Percentiles rank a stretch among this genome's conserved stretches.
These are phyloP conservation scores for Umbelopsis ramanniana DNA, from an alignment of 192 early-diverging fungal species.

Conservation along the genomic window DNA sequence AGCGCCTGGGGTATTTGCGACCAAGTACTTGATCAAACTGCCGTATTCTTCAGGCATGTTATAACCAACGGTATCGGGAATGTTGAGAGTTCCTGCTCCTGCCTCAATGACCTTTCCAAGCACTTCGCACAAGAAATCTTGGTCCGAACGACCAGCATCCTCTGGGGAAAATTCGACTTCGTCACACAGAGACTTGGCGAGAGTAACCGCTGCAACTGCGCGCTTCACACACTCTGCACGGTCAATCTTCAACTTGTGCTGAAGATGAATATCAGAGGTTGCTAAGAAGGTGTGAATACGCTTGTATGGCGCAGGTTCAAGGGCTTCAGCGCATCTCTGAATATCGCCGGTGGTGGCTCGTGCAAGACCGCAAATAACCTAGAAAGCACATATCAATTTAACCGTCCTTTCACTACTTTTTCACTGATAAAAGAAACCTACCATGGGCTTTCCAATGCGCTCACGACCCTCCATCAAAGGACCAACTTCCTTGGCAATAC, in stretches of 20 bases:
- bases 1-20: slow-evolving; percentile 34
- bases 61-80: slow-evolving; percentile 98
- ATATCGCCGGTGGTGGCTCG: slow-evolving; percentile 87
- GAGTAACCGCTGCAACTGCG: slow-evolving; percentile 78
- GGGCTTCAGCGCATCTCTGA: slow-evolving; percentile 86
- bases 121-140: slow-evolving; percentile 84
- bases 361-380: slow-evolving; percentile 82
- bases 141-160: slow-evolving; percentile 91
- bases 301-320: slow-evolving; percentile 83
- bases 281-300: slow-evolving; percentile 97
- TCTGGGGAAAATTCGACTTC: slow-evolving; percentile 97
- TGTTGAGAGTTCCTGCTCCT: slow-evolving; percentile 95
- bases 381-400: background rate
- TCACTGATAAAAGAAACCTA: background rate
- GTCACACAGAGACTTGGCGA: slow-evolving; percentile 77
- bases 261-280: slow-evolving; percentile 94
- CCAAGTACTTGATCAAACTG: slow-evolving; percentile 80
- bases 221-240: slow-evolving; percentile 86
- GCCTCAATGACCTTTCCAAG: slow-evolving; percentile 83
- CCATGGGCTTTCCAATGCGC: slow-evolving; percentile 76
- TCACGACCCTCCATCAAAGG: slow-evolving; percentile 80
- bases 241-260: slow-evolving; percentile 91
- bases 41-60: slow-evolving; percentile 93
- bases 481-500: slow-evolving; percentile 93
- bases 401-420: background rate